Base-by-base conservation (phyloP, 176 grass and related monocot species). In the Otatea glauca region DNA sequence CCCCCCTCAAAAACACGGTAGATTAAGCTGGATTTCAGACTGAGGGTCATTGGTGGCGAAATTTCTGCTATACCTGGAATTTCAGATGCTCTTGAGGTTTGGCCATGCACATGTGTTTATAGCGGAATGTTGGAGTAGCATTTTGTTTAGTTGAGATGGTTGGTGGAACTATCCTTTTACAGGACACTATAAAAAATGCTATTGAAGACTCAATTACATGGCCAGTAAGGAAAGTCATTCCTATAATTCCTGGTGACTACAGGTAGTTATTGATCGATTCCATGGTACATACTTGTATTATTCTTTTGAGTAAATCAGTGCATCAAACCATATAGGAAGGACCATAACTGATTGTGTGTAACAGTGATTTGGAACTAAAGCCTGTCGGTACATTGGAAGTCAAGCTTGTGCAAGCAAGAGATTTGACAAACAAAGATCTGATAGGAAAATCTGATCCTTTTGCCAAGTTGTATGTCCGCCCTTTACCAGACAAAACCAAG, bases 381-480 rank as follows among this genome's bases (percentile, higher is more conserved):
- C 93, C 91, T 92, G 89, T 93, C 39, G 96, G 96, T 70, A 92
- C 88, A 62, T 90, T 95, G 85, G 96, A 98, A 75, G 91, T 98
- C 84, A 98, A 98, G 75, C 93, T 98, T 83, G 96, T 98, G 58
- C 96, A 98, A 89, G 93, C 91, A 74, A 91, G 75, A 76, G 83
- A 86, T 41, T 90, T 98, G 70, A 94, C 93, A 29, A 98, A 98
- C 86, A 98, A 98, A 84, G 96, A 98, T 87, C 15, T 99, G 74
- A 93, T 99, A 85, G 96, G 96, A 86, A 99, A 96, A 94, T 99
- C 93, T 34, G 96, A 99, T 76, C 96, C 96, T 58, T 99, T 91
- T 78, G 91, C 96, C 53, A 88, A 80, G 44, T 67, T 99, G 23
- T 95, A 91, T 59, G 53, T 99, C 63, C 89, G 93, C 49, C 96